phyloP scores from a whole-genome alignment of 352 stramenopile species.

The Globisporangium okanoganense region DNA sequence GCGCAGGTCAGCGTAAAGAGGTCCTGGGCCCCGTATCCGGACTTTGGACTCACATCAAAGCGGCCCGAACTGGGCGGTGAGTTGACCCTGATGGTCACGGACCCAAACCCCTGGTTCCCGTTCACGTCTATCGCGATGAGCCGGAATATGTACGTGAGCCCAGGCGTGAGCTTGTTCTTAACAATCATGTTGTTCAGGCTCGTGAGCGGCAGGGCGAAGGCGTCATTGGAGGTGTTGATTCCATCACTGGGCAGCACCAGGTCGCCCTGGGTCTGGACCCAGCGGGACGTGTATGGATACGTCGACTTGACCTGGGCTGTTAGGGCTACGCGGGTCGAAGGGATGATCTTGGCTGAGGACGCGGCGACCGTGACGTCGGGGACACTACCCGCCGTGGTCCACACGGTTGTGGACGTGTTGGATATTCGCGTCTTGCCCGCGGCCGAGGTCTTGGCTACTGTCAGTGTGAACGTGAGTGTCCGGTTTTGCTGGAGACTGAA shows the following conservation, averaged over 20 bases:
- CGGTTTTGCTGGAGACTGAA: conserved; percentile 37
- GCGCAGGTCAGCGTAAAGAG: conserved; percentile 43
- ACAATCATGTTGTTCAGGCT: conserved; percentile 47
- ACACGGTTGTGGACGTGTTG: conserved; percentile 31
- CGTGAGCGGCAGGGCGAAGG: conserved; percentile 54
- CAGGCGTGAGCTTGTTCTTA: conserved; percentile 50
- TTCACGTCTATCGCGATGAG: conserved; percentile 50
- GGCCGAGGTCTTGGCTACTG: conserved; percentile 23
- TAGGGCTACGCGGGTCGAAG: conserved; percentile 36
- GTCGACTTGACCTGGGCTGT: conserved; percentile 37
- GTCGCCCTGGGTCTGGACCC: conserved; percentile 58
- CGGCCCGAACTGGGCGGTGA: conserved; percentile 48
- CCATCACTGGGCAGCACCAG: conserved; percentile 28
- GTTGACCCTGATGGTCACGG: conserved; percentile 52
- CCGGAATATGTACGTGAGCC: conserved; percentile 65
- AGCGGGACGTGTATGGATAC: conserved; percentile 56
- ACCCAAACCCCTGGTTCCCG: conserved; percentile 48
- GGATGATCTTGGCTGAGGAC: conserved; percentile 40
- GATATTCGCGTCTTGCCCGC: conserved; percentile 1
- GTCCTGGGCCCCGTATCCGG: conserved; percentile 53
- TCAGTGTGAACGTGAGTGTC: conserved; percentile 47
- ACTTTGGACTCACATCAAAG: conserved; percentile 37
- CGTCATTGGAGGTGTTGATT: conserved; percentile 23
- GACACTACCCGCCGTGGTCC: conserved; percentile 42
- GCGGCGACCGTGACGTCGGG: conserved; percentile 33